phyloP scores from a whole-genome alignment of 2,329 filamentous ascomycete genomes.

The Sporothrix phasma region DNA sequence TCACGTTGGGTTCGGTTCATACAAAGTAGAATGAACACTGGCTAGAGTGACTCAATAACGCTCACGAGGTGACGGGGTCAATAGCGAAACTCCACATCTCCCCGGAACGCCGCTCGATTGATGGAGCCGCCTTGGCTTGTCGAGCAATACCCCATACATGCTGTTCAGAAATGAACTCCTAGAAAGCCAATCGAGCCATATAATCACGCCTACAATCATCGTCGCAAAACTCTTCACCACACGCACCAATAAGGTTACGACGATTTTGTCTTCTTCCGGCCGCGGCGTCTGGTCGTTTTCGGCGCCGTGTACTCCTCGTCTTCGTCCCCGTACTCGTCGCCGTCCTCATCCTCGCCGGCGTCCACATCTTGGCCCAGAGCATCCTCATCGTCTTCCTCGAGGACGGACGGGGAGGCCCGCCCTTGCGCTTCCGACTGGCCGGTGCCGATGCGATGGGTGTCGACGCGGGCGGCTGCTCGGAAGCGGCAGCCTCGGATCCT shows the following conservation, averaged over 20 bases:
- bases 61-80: not conserved
- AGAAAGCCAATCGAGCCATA: not conserved
- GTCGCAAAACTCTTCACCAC: not conserved
- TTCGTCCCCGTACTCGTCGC: not conserved
- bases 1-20: too few relatives aligned
- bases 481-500: constrained; percentile 8
- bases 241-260: too few relatives aligned
- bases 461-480: constrained; percentile 1
- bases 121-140: too few relatives aligned
- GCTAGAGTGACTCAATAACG: not conserved
- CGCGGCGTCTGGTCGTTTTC: constrained; percentile 1
- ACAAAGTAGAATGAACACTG: too few relatives aligned
- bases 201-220: not conserved
- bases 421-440: constrained; percentile 27
- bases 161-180: not conserved
- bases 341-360: constrained; percentile 7
- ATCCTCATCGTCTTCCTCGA: not conserved
- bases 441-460: not conserved
- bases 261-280: constrained; percentile 14
- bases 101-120: too few relatives aligned
- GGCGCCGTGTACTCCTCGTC: not conserved
- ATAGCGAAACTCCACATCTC: too few relatives aligned
- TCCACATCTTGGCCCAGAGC: constrained; percentile 19
- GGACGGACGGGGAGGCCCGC: not conserved
- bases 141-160: not conserved